Evolutionary conservation across 805 yeast genomes (phyloP).

Genomic region (Cyberlindnera maritima): DNA sequence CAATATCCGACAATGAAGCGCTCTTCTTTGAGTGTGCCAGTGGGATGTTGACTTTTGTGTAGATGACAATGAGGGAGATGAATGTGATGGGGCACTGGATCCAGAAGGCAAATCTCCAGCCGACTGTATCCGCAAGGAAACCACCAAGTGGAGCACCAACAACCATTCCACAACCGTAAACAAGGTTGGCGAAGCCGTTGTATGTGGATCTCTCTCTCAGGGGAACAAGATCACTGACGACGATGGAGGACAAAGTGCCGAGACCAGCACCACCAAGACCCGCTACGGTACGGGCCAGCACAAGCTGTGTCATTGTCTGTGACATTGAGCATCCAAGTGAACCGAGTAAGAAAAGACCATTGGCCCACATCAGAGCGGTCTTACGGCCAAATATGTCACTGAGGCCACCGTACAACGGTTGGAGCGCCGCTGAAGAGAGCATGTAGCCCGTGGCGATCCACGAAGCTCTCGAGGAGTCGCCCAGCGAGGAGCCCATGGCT

Average conservation of each 20-base stretch:
- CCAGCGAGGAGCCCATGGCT: slow-evolving; percentile 41
- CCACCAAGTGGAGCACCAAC: slow-evolving; percentile 42
- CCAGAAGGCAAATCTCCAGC: slow-evolving; percentile 41
- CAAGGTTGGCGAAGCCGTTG: slow-evolving; percentile 39
- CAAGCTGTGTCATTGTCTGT: slow-evolving; percentile 28
- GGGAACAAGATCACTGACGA: slow-evolving; percentile 38
- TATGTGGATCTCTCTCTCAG: slow-evolving; percentile 37
- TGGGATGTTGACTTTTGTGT: slow-evolving; percentile 27
- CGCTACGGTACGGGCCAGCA: slow-evolving; percentile 35
- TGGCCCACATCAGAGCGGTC: slow-evolving; percentile 35
- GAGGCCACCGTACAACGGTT: slow-evolving; percentile 40
- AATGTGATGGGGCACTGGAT: slow-evolving; percentile 35
- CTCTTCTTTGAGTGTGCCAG: slow-evolving; percentile 22
- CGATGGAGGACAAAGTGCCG: slow-evolving; percentile 36
- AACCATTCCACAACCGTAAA: slow-evolving; percentile 36
- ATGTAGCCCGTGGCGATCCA: slow-evolving; percentile 43
- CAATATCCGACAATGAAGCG: slow-evolving; percentile 28
- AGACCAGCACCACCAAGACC: slow-evolving; percentile 45
- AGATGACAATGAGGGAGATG: slow-evolving; percentile 29
- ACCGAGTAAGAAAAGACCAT: slow-evolving; percentile 32
- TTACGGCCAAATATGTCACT: slow-evolving; percentile 39
- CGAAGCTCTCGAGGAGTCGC: slow-evolving; percentile 34
- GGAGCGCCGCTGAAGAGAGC: slow-evolving; percentile 40
- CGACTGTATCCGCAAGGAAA: slow-evolving; percentile 31
- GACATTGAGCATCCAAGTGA: slow-evolving; percentile 38